These are phyloP conservation scores for Nakaseomyces sp. DNA, from an alignment of 1,139 yeast species.

Conservation along the genomic window DNA sequence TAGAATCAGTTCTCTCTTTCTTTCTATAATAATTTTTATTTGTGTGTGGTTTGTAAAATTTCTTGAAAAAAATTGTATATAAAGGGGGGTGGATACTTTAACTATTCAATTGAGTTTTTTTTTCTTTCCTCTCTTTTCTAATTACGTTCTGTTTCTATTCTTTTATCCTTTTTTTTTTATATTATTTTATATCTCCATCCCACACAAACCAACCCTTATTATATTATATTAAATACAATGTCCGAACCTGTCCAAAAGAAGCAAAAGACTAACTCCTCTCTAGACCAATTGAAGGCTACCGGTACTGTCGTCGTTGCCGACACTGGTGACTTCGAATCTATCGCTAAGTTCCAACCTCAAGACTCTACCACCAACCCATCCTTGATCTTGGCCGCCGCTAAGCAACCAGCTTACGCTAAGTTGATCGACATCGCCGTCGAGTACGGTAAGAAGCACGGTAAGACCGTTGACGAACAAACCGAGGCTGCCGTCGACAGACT, in stretches of 20 bases:
- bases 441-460: conserved; percentile 60
- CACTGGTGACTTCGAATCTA: conserved; percentile 97
- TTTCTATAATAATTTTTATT: too few species aligned
- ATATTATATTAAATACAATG: conserved; percentile 23
- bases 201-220: not conserved
- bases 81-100: not conserved
- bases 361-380: conserved; percentile 99
- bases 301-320: conserved; percentile 97
- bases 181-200: too few species aligned
- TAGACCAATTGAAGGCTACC: conserved; percentile 87
- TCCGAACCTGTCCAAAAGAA: conserved; percentile 30
- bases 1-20: too few species aligned
- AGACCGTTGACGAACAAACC: conserved; percentile 54
- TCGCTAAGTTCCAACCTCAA: conserved; percentile 96
- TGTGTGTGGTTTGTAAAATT: too few species aligned
- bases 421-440: conserved; percentile 86
- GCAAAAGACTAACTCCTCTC: conserved; percentile 52
- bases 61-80: not conserved
- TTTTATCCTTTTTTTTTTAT: too few species aligned
- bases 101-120: not conserved
- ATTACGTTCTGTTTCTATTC: too few species aligned
- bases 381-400: conserved; percentile 89
- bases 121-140: too few species aligned
- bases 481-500: conserved; percentile 80
- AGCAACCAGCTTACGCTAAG: conserved; percentile 80